These are phyloP conservation scores for Ustilago crameri DNA, from an alignment of 1,284 basidiomycete species.

Conservation along the genomic window DNA sequence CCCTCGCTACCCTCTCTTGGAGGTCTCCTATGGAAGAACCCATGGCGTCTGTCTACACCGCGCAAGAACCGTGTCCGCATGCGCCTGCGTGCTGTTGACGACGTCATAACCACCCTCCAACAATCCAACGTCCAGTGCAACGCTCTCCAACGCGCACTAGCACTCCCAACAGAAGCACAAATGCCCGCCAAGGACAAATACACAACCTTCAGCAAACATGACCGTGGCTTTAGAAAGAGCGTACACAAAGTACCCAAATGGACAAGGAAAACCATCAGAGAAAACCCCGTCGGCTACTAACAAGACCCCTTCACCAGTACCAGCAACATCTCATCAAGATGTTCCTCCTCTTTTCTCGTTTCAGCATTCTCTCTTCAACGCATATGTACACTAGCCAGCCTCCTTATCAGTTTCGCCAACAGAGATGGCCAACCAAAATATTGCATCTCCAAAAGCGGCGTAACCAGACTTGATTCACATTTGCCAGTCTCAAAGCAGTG, in stretches of 20 bases:
- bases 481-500: too few relatives aligned
- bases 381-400: conserved; percentile 26
- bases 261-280: conserved; percentile 49
- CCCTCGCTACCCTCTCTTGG: conserved; percentile 76
- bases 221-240: conserved; percentile 80
- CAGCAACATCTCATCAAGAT: too few relatives aligned
- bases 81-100: conserved; percentile 89
- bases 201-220: conserved; percentile 82
- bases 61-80: conserved; percentile 90
- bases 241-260: conserved; percentile 79
- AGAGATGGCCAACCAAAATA: too few relatives aligned
- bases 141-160: conserved; percentile 79
- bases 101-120: conserved; percentile 87
- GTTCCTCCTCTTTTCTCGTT: too few relatives aligned
- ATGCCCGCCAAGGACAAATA: conserved; percentile 93
- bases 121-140: conserved; percentile 81
- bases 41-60: conserved; percentile 89
- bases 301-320: too few relatives aligned
- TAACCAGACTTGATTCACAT: too few relatives aligned
- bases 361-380: background rate
- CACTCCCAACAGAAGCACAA: conserved; percentile 85
- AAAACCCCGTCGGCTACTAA: conserved; percentile 49
- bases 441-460: too few relatives aligned
- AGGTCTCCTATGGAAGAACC: conserved; percentile 90
- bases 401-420: background rate